A percentile compares a stretch with the other conserved stretches of the same genome.
These are phyloP conservation scores for Mycena galericulata DNA, from an alignment of 768 basidiomycete genomes.

Conservation along the genomic window DNA sequence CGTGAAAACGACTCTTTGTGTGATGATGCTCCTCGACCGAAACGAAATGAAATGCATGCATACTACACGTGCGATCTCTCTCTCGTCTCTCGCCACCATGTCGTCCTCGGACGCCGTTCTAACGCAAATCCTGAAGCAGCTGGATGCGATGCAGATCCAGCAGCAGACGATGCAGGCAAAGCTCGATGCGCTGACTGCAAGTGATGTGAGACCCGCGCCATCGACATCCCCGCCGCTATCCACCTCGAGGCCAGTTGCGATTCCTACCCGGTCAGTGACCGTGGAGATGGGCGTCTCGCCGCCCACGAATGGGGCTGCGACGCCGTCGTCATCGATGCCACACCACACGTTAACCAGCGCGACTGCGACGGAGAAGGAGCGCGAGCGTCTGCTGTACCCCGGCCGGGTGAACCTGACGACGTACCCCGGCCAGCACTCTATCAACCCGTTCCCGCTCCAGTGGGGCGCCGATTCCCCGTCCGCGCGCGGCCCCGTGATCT, in stretches of 20 bases:
- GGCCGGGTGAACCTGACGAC: conserved; percentile 88
- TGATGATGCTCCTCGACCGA: too few species aligned
- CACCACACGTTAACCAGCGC: conserved; percentile 35
- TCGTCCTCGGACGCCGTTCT: conserved; percentile 67
- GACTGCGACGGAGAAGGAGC: conserved; percentile 63
- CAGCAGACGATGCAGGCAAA: conserved; percentile 86
- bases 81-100: conserved; percentile 28
- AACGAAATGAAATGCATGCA: too few species aligned
- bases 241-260: conserved; percentile 23
- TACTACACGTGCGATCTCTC: background rate
- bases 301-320: background rate
- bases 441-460: conserved; percentile 78
- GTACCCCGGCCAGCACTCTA: conserved; percentile 94
- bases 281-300: conserved; percentile 22
- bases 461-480: conserved; percentile 83
- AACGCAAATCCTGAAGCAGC: conserved; percentile 78
- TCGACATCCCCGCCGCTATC: background rate
- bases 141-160: conserved; percentile 76
- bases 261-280: conserved; percentile 14
- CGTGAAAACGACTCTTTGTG: too few species aligned
- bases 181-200: conserved; percentile 52
- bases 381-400: conserved; percentile 84
- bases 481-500: conserved; percentile 88
- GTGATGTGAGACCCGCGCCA: background rate
- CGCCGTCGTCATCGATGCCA: conserved; percentile 35